phyloP scores from a whole-genome alignment of 176 grass and related monocot species.

The Carex scoparia region DNA sequence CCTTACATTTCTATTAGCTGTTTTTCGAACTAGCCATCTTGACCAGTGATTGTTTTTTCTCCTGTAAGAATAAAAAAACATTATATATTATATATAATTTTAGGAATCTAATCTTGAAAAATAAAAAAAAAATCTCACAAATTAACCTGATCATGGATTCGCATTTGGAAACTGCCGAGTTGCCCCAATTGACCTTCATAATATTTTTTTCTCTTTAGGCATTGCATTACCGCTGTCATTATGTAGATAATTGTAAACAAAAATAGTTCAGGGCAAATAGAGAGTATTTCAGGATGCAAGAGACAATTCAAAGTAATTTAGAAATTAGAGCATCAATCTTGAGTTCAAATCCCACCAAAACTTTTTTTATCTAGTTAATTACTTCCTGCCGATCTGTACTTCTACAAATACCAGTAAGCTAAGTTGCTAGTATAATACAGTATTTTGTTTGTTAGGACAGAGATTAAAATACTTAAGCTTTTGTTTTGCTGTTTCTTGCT shows the following conservation, averaged over 20 bases:
- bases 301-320: background rate
- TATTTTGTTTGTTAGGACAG: background rate
- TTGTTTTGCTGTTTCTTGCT: background rate
- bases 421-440: background rate
- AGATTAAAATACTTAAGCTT: background rate
- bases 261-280: background rate
- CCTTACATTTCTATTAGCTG: slow-evolving; percentile 12
- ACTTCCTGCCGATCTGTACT: background rate
- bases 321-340: background rate
- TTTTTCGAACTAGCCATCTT: slow-evolving; percentile 9
- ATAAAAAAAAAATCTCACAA: background rate
- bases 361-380: background rate
- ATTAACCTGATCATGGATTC: slow-evolving; percentile 55
- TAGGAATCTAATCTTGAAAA: background rate
- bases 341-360: background rate
- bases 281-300: background rate
- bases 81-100: background rate
- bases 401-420: background rate
- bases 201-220: slow-evolving; percentile 89
- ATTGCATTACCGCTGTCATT: slow-evolving; percentile 54
- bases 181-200: slow-evolving; percentile 80
- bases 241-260: background rate
- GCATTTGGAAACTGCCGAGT: slow-evolving; percentile 60
- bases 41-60: slow-evolving; percentile 14
- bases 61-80: background rate